Evolutionary conservation across 192 early-diverging fungal species (phyloP).

Genomic region (Linnemannia exigua): DNA sequence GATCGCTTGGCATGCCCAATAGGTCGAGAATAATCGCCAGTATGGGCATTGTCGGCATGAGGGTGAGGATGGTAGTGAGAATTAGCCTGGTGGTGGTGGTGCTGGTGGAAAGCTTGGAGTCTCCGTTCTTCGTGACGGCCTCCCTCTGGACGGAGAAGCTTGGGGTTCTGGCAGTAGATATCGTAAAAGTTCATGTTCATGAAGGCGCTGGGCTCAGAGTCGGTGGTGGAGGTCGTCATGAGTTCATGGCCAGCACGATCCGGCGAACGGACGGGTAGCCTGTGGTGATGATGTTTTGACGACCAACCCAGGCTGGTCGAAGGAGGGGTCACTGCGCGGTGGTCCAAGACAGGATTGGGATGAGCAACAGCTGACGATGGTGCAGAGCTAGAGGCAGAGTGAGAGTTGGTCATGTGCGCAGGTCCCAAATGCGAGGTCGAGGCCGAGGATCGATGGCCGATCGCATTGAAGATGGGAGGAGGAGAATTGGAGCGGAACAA

Average conservation of each 20-base stretch:
- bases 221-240: conserved; percentile 27
- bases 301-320: conserved; percentile 17
- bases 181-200: conserved; percentile 49
- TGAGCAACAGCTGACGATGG: background rate
- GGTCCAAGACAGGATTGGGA: background rate
- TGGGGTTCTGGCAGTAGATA: conserved; percentile 42
- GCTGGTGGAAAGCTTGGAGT: conserved; percentile 3
- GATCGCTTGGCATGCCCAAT: conserved; percentile 3
- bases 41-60: background rate
- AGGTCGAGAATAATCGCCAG: background rate
- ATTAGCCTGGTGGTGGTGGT: background rate
- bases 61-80: background rate
- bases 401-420: conserved; percentile 4
- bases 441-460: background rate
- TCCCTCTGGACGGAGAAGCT: conserved; percentile 36
- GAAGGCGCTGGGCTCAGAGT: conserved; percentile 27
- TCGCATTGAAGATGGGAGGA: background rate
- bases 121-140: conserved; percentile 30
- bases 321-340: conserved; percentile 3
- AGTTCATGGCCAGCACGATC: conserved; percentile 36
- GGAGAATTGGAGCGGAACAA: conserved; percentile 27
- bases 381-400: conserved; percentile 14
- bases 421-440: background rate
- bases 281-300: conserved; percentile 34
- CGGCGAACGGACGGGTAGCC: conserved; percentile 38